phyloP scores from a whole-genome alignment of 352 stramenopile species.

The Phytophthora quininea region DNA sequence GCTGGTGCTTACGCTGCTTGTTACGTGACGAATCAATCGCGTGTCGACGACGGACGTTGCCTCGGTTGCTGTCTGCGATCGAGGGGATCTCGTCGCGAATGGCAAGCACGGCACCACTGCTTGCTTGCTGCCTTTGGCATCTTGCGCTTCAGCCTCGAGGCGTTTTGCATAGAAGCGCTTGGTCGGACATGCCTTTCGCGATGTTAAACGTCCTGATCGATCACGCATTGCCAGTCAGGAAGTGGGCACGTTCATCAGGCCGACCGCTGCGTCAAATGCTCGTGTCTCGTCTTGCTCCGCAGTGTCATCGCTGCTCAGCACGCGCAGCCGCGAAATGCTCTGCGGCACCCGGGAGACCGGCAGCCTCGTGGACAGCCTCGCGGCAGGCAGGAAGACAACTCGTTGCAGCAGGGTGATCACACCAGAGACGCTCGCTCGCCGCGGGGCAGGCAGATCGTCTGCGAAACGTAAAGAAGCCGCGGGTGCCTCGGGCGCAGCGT shows the following conservation, averaged over 20 bases:
- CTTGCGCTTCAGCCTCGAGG: not conserved
- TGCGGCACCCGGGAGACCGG: not conserved
- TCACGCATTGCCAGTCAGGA: constrained; percentile 15
- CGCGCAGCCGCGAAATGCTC: not conserved
- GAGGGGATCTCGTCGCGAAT: not conserved
- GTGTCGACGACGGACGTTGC: not conserved
- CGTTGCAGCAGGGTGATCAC: not conserved
- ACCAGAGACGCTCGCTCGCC: too few species aligned
- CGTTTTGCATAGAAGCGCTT: constrained; percentile 3
- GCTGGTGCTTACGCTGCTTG: not conserved
- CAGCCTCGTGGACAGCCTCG: not conserved
- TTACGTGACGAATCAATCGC: constrained; percentile 1
- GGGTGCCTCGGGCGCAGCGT: not conserved
- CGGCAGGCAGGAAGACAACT: not conserved
- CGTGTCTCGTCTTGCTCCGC: constrained; percentile 29
- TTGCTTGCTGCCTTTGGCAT: too few species aligned
- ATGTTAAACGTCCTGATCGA: constrained; percentile 3
- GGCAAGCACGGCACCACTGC: too few species aligned
- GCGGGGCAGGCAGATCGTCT: constrained; percentile 22
- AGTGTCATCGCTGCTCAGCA: constrained; percentile 18
- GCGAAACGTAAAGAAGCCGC: constrained; percentile 30
- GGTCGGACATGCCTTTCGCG: not conserved
- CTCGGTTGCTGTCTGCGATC: not conserved
- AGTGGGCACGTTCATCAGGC: not conserved
- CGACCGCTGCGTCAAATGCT: constrained; percentile 14